Evolutionary conservation across 2,329 filamentous ascomycete genomes (phyloP), one percentile per base, ranked within the genome.

Genomic region (Aspergillus unguis): DNA sequence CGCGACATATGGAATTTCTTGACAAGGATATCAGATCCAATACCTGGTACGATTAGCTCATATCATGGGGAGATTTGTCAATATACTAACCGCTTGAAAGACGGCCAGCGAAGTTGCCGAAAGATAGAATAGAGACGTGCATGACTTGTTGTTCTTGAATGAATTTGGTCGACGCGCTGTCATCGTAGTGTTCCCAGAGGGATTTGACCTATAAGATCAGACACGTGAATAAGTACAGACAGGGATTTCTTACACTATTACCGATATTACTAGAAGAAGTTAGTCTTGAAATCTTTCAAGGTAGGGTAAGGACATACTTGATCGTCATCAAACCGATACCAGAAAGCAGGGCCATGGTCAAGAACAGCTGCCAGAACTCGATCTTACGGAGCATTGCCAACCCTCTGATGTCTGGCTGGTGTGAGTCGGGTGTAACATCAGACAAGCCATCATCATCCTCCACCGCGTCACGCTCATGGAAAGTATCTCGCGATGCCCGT

Each of bases 311-410:
- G 37, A 56, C 52, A 8, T 61, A 95, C 91, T 99, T 99, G 74
- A 99, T 99, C 0, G 92, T 97, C 94, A 99, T 99, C 59, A 99
- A 76, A 8, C 94, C 94, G 62, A 96, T 88, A 48, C 94, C 94
- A 4, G 91, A 90, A 57, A 97, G 77, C n/a, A 96, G 82, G 36
- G 86, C 91, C 81, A 99, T 89, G 60, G 96, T 85, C 52, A 82
- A 72, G 71, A 95, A 97, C 28, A 95, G 75, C 65, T 95, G 88
- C 91, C 92, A 97, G 71, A 97, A 99, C 59, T 95, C 87, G 44
- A 85, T 64, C 55, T 81, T 84, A 48, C 77, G 77, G 31, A 96
- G 74, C 66, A 99, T 79, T 11, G 81, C 80, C 65, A 90, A 77
- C 58, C 94, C 94, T 68, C 92, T 89, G 66, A 97, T 87, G 84